A percentile compares a stretch with the other conserved stretches of the same genome.
These are phyloP conservation scores for Umbilicaria muhlenbergii DNA, from an alignment of 495 filamentous ascomycete genomes.

Conservation along the genomic window DNA sequence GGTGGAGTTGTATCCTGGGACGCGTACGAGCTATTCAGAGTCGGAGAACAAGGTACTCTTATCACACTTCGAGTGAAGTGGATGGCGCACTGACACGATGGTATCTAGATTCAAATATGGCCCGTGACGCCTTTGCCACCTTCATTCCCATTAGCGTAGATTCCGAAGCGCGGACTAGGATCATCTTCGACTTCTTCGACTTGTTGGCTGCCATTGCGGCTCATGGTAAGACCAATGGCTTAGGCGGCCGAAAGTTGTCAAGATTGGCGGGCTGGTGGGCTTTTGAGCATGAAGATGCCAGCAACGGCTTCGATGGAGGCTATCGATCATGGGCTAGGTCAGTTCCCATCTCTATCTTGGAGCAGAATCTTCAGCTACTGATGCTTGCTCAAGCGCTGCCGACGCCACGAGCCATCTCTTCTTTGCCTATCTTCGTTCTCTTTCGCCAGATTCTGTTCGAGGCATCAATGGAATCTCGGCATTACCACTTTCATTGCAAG, in stretches of 20 bases:
- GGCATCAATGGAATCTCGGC: conserved; percentile 62
- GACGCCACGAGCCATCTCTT: conserved; percentile 94
- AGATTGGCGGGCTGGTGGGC: conserved; percentile 98
- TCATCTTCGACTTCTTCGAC: conserved; percentile 96
- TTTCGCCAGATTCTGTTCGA: conserved; percentile 59
- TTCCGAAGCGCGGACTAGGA: conserved; percentile 66
- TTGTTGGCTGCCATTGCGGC: conserved; percentile 67
- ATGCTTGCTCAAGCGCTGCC: conserved; percentile 47
- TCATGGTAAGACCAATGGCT: conserved; percentile 83
- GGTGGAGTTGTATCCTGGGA: conserved; percentile 95
- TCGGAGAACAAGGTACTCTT: conserved; percentile 72
- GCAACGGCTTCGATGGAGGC: conserved; percentile 88
- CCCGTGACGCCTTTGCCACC: conserved; percentile 83
- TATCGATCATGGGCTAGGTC: conserved; percentile 74
- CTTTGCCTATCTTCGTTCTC: conserved; percentile 87
- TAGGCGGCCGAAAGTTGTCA: conserved; percentile 87
- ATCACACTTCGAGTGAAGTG: no score
- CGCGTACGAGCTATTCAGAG: conserved; percentile 87
- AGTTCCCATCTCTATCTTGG: conserved; percentile 2
- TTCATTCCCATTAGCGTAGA: conserved; percentile 94
- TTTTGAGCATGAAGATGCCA: conserved; percentile 74
- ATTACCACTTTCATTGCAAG: conserved; percentile 78
- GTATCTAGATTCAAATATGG: conserved; percentile 68
- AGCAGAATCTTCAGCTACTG: conserved; percentile 6
- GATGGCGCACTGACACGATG: background rate